Conservation (phyloP, 805 yeast species). For the Starmerella powellii region DNA sequence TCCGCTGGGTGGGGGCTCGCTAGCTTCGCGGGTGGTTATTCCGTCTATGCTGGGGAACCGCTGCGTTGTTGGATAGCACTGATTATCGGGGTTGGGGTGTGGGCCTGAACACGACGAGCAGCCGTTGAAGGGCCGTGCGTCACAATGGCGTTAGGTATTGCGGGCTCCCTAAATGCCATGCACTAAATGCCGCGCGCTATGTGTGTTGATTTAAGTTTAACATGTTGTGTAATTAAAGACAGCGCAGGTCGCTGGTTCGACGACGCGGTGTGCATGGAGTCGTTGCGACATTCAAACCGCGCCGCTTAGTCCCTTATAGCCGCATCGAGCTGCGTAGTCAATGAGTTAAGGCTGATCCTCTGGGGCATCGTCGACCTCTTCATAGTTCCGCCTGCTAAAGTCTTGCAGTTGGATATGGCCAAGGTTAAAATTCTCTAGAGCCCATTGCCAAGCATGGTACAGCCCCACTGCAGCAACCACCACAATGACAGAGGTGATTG, state of each 20-base stretch:
- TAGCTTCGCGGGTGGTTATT: no score
- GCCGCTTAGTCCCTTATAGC: no score
- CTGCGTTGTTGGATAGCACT: conserved; percentile 21
- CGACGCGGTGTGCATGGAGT: no score
- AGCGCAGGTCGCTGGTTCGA: no score
- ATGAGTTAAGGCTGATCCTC: not conserved
- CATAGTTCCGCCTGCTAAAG: conserved; percentile 14
- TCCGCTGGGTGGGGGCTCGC: no score
- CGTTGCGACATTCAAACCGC: no score
- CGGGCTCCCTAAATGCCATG: no score
- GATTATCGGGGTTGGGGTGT: not conserved
- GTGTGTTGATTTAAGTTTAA: no score
- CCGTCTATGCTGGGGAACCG: no score
- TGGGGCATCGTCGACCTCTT: conserved; percentile 21
- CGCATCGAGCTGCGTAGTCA: no score
- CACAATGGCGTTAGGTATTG: not conserved
- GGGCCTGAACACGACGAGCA: not conserved
- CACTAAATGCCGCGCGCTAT: no score
- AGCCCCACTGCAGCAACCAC: conserved; percentile 13
- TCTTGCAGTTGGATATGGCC: conserved; percentile 23
- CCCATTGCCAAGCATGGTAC: conserved; percentile 20
- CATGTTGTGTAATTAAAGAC: no score
- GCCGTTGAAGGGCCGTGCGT: not conserved
- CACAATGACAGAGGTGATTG: conserved; percentile 8
- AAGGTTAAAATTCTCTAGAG: conserved; percentile 21